These are phyloP conservation scores for Cryphonectria nitschkei DNA, from an alignment of 2,329 filamentous ascomycete species.

Conservation along the genomic window DNA sequence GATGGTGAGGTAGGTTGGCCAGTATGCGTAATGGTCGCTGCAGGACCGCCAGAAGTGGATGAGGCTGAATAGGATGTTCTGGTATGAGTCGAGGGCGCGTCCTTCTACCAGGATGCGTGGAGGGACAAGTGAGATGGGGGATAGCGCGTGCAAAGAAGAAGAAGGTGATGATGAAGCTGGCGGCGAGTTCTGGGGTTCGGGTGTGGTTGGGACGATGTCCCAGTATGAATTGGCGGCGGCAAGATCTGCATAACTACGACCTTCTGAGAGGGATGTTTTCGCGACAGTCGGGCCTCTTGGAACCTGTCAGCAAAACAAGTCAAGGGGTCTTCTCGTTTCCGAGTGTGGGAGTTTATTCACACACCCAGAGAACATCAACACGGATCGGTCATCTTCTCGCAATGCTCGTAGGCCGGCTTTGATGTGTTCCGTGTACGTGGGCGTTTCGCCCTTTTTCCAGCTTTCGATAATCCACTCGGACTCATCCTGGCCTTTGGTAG, in stretches of 20 bases:
- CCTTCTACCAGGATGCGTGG: constrained; percentile 65
- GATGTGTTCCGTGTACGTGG: constrained; percentile 79
- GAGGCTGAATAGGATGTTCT: constrained; percentile 81
- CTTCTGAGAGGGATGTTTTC: constrained; percentile 62
- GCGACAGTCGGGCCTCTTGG: constrained; percentile 64
- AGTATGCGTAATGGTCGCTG: constrained; percentile 47
- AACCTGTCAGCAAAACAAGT: background rate
- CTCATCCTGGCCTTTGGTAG: constrained; percentile 55
- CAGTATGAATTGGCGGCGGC: constrained; percentile 53
- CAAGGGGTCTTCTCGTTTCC: no score
- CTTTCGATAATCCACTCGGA: constrained; percentile 72
- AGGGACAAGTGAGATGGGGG: constrained; percentile 17
- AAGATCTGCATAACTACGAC: constrained; percentile 63
- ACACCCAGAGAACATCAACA: constrained; percentile 76
- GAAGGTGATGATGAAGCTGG: background rate
- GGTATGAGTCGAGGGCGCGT: constrained; percentile 80
- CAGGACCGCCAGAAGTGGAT: constrained; percentile 51
- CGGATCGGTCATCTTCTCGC: constrained; percentile 46
- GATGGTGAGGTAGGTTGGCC: constrained; percentile 63
- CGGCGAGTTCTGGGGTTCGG: no score
- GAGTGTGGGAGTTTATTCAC: constrained; percentile 14
- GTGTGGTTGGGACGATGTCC: constrained; percentile 37
- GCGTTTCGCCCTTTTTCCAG: constrained; percentile 78
- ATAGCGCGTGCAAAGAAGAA: background rate
- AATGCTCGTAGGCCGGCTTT: constrained; percentile 63